These are phyloP conservation scores for Encephalitozoon romaleae DNA, from an alignment of 371 early-diverging fungal species.

Conservation along the genomic window DNA sequence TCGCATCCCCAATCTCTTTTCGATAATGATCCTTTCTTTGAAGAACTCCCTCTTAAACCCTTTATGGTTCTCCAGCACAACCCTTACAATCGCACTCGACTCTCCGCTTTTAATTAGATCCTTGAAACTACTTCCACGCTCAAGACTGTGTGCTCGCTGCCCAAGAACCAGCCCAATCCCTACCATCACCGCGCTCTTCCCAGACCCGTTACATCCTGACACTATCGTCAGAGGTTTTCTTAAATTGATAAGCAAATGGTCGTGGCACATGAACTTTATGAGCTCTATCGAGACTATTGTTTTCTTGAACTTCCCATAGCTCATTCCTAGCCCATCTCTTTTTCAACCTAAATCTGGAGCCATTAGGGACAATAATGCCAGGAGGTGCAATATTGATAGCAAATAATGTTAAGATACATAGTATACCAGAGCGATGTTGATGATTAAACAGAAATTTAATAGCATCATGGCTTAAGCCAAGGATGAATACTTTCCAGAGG, in stretches of 20 bases:
- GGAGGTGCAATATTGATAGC: too few species aligned
- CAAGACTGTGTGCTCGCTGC: conserved; percentile 46
- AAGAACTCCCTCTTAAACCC: conserved; percentile 30
- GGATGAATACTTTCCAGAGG: not conserved
- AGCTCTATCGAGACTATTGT: conserved; percentile 51
- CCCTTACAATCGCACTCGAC: conserved; percentile 29
- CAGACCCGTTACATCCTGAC: conserved; percentile 59
- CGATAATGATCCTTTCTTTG: conserved; percentile 44
- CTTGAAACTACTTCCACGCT: conserved; percentile 53
- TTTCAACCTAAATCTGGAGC: conserved; percentile 5
- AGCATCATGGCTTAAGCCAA: not conserved
- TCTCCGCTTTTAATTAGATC: conserved; percentile 55
- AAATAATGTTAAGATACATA: not conserved
- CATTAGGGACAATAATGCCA: too few species aligned
- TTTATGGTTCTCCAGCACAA: conserved; percentile 30
- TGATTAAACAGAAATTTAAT: not conserved
- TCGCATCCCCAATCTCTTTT: conserved; percentile 43
- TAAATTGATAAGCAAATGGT: conserved; percentile 51
- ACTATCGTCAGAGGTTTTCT: conserved; percentile 56
- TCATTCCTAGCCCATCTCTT: not conserved
- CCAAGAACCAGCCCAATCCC: conserved; percentile 60
- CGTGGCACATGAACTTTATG: conserved; percentile 61
- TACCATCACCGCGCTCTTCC: conserved; percentile 61
- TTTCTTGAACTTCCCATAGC: not conserved
- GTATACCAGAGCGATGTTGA: not conserved